Percentiles rank a stretch among this genome's conserved stretches.
phyloP scores from a whole-genome alignment of 2,329 filamentous ascomycete species.

The Didymella glomerata region DNA sequence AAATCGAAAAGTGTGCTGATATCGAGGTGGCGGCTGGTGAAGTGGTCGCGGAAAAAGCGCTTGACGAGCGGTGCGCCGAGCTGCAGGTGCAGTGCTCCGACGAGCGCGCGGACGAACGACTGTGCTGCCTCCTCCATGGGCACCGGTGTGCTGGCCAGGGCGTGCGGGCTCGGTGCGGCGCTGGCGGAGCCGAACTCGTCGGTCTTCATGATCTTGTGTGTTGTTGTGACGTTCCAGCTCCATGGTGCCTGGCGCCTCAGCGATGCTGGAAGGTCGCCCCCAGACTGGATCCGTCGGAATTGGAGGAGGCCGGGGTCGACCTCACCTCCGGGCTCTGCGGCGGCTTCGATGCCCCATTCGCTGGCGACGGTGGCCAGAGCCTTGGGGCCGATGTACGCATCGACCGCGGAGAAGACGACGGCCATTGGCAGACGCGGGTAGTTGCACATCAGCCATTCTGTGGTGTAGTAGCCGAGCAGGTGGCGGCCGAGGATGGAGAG shows the following conservation, averaged over 20 bases:
- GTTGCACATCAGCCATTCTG: conserved; percentile 85
- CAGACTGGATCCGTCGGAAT: conserved; percentile 63
- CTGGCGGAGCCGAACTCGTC: conserved; percentile 82
- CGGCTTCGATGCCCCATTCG: conserved; percentile 91
- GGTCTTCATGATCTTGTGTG: conserved; percentile 80
- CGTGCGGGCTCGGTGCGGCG: conserved; percentile 36
- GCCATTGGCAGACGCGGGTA: conserved; percentile 90
- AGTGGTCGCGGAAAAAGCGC: conserved; percentile 82
- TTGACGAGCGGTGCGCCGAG: conserved; percentile 80
- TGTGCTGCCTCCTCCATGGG: conserved; percentile 69
- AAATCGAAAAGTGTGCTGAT: conserved; percentile 84
- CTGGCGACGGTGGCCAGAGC: conserved; percentile 76
- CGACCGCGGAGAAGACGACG: conserved; percentile 86
- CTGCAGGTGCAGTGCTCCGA: conserved; percentile 87
- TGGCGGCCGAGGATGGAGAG: conserved; percentile 82
- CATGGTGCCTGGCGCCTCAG: conserved; percentile 41
- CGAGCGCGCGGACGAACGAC: conserved; percentile 81
- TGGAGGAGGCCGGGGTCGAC: conserved; percentile 92
- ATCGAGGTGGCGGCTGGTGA: conserved; percentile 81
- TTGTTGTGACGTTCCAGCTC: conserved; percentile 55
- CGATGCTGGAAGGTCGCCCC: conserved; percentile 37
- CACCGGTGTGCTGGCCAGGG: conserved; percentile 34
- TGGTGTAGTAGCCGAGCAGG: conserved; percentile 86
- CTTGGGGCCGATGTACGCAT: conserved; percentile 80
- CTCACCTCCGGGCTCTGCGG: conserved; percentile 86